Evolutionary conservation across 78 protist species (phyloP).

Genomic region (Diacronema lutheri): DNA sequence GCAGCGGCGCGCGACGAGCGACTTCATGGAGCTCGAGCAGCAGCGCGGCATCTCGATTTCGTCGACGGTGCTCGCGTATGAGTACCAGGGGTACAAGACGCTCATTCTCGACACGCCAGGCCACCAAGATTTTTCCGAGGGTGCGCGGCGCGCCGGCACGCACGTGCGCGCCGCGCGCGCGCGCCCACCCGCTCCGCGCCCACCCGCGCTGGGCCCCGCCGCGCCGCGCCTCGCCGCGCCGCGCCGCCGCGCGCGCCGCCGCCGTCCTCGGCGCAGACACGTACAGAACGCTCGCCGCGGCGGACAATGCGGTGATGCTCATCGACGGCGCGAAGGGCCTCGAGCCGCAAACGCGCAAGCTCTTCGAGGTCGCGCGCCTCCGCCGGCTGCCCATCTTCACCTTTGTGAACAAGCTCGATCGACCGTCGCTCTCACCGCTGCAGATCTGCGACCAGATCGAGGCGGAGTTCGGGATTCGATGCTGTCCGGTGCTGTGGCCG

Average conservation of each 20-base stretch:
- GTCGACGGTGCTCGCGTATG: constrained; percentile 39
- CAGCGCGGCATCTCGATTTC: constrained; percentile 53
- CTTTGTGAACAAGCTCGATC: constrained; percentile 48
- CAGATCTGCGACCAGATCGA: constrained; percentile 26
- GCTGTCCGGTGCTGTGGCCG: constrained; percentile 52
- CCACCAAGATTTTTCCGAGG: constrained; percentile 47
- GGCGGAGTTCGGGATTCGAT: constrained; percentile 12
- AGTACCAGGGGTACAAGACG: not conserved
- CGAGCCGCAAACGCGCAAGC: constrained; percentile 44
- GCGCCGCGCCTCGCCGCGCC: too few species aligned
- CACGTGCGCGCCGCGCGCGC: too few species aligned
- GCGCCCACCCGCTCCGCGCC: too few species aligned
- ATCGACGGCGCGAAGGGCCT: constrained; percentile 43
- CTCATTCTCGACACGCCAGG: constrained; percentile 40
- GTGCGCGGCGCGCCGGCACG: too few species aligned
- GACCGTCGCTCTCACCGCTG: constrained; percentile 34
- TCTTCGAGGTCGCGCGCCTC: constrained; percentile 15
- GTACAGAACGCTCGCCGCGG: constrained; percentile 54
- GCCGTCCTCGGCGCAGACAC: too few species aligned
- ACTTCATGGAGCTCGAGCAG: constrained; percentile 16
- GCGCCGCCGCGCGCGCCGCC: too few species aligned
- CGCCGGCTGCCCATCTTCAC: constrained; percentile 33
- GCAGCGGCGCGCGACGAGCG: constrained; percentile 31
- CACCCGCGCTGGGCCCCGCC: too few species aligned
- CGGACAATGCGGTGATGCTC: constrained; percentile 56